Base-by-base conservation (phyloP, 139 green algal genomes). In the Chlorella sorokiniana region DNA sequence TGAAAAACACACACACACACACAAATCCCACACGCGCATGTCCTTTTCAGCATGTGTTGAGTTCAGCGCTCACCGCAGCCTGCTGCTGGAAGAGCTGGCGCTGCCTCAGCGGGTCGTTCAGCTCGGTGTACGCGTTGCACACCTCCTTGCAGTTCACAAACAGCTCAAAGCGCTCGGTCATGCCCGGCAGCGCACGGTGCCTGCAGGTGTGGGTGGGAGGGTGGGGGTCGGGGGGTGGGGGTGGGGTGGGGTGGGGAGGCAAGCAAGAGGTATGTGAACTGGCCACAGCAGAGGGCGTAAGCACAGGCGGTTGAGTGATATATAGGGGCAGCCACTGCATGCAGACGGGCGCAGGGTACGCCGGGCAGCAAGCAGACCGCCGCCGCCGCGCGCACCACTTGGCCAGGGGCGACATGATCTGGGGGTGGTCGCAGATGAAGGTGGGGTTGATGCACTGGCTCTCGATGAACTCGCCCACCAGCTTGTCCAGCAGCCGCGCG, bases 111-210 rank as follows among this genome's bases (percentile, higher is more conserved):
- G 97, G 97, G 89, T 99, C 97, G 88, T 99, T 99, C 88, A 99
- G 88, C 94, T 99, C 97, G 4, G 97, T 99, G 95, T 99, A 99
- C 4, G 97, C 95, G 87, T 99, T 99, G 88, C 91, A 96, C 45
- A 99, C 87, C 92, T 99, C 96, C 67, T 91, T 89, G 85, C 93
- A 96, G 92, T 99, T 99, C 42, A 99, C 91, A 87, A 99, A 99
- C 52, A 99, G 91, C 91, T 99, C 97, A 85, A 99, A 99, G 35
- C 97, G 94, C 92, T 99, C 97, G 1, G 97, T 99, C 89, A 99
- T 89, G 48, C 89, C 90, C 6, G 93, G 93, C 54, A 91, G 75
- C 35, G 81, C 52, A 65, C 95, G 89, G 84, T 98, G 95, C 93
- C 93, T 96, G 89, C 20, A 78, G 45, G 27, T 6, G 31, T 40